A percentile compares a stretch with the other conserved stretches of the same genome.
These are phyloP conservation scores for Aquilaria sinensis DNA, from an alignment of 345 rosid genomes.

Conservation along the genomic window DNA sequence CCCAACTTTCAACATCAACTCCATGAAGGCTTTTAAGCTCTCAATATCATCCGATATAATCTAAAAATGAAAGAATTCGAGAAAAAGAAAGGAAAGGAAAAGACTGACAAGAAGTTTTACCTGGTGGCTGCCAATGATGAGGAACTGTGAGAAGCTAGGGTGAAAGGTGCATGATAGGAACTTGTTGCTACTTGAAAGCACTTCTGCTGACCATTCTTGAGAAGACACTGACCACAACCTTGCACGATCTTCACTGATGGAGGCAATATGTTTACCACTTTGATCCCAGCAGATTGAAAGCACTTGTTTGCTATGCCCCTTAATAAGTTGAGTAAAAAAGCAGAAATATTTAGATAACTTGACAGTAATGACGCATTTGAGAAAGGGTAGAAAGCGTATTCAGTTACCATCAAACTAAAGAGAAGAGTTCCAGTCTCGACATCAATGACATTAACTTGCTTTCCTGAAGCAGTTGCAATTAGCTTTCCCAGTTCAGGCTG, in stretches of 20 bases:
- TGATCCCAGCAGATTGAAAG: conserved; percentile 26
- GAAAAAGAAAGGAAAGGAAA: too few relatives aligned
- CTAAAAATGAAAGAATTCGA: too few relatives aligned
- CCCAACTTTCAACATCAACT: too few relatives aligned
- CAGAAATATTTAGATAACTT: neutral
- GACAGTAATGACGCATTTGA: neutral
- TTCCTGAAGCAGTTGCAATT: conserved; percentile 22
- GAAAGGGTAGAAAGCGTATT: neutral
- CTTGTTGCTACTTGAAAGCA: conserved; percentile 24
- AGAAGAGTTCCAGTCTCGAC: conserved; percentile 15
- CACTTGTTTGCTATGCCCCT: conserved; percentile 28
- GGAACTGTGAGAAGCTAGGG: conserved; percentile 17
- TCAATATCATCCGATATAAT: too few relatives aligned
- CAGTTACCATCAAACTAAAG: conserved; percentile 18
- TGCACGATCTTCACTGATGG: conserved; percentile 26
- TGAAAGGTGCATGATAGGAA: conserved; percentile 29
- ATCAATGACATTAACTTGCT: conserved; percentile 21
- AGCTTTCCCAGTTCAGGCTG: conserved; percentile 20
- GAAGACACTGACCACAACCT: conserved; percentile 20
- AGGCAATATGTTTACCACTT: conserved; percentile 25
- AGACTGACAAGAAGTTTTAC: conserved; percentile 8
- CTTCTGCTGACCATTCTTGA: conserved; percentile 15
- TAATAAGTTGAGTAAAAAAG: neutral
- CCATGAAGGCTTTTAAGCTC: too few relatives aligned
- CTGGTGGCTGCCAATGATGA: conserved; percentile 26